Percentiles rank a stretch among this genome's conserved stretches.
Evolutionary conservation across 306 rosid species (phyloP).

Genomic region (Cucurbita ficifolia): DNA sequence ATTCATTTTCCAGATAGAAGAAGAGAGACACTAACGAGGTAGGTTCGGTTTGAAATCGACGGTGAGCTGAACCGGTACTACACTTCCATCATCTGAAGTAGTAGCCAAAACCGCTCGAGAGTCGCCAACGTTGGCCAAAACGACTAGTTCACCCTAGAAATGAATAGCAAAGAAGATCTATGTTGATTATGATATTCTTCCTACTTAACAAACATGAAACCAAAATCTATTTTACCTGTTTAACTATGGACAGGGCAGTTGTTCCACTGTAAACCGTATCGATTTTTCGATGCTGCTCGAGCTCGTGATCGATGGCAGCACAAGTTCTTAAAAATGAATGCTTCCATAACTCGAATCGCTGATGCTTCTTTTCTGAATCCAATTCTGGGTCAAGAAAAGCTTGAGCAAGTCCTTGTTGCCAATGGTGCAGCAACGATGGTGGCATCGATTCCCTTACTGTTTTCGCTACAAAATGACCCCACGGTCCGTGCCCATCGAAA

Average conservation of each 20-base stretch:
- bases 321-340: slow-evolving; percentile 70
- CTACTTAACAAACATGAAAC: background rate
- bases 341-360: slow-evolving; percentile 56
- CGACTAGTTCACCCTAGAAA: slow-evolving; percentile 51
- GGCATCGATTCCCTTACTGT: slow-evolving; percentile 73
- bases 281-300: slow-evolving; percentile 46
- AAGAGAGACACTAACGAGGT: slow-evolving; percentile 50
- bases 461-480: slow-evolving; percentile 97
- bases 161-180: background rate
- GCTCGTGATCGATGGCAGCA: slow-evolving; percentile 68
- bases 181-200: background rate
- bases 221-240: slow-evolving; percentile 40
- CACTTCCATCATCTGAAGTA: slow-evolving; percentile 58
- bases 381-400: slow-evolving; percentile 30
- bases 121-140: slow-evolving; percentile 82
- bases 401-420: slow-evolving; percentile 77
- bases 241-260: slow-evolving; percentile 71
- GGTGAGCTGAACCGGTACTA: slow-evolving; percentile 61
- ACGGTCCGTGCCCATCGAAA: slow-evolving; percentile 88
- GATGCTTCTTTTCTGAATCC: slow-evolving; percentile 35
- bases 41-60: slow-evolving; percentile 87
- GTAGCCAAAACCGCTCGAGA: slow-evolving; percentile 90
- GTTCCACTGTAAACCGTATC: slow-evolving; percentile 81
- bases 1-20: background rate
- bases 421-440: slow-evolving; percentile 49